Conservation (phyloP, 2,329 filamentous ascomycete species). For the Chaetomium sp. region DNA sequence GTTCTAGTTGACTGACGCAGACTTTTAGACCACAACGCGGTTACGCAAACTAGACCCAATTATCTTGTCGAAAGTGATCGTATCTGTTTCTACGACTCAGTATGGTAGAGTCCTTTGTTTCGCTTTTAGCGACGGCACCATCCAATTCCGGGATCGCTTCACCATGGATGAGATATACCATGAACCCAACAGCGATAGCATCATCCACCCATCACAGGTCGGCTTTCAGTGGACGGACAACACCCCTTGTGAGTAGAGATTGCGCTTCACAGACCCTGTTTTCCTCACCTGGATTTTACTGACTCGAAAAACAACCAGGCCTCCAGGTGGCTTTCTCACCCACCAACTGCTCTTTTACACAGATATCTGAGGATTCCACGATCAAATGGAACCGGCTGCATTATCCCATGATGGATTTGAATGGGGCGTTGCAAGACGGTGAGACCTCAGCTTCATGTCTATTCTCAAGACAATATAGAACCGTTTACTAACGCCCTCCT, state of each 20-base stretch:
- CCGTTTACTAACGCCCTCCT: neutral
- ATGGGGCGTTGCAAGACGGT: slow-evolving; percentile 45
- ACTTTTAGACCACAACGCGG: slow-evolving; percentile 27
- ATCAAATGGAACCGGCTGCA: slow-evolving; percentile 53
- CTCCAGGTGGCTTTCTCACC: slow-evolving; percentile 57
- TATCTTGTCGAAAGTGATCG: slow-evolving; percentile 60
- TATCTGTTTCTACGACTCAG: slow-evolving; percentile 62
- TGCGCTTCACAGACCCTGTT: neutral
- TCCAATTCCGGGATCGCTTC: slow-evolving; percentile 72
- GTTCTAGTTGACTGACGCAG: slow-evolving; percentile 3
- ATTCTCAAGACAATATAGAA: too few relatives aligned
- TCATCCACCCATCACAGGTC: slow-evolving; percentile 66
- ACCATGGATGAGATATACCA: slow-evolving; percentile 64
- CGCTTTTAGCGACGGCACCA: slow-evolving; percentile 69
- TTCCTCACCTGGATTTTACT: slow-evolving; percentile 12
- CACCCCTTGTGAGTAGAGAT: slow-evolving; percentile 50
- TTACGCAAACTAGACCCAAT: slow-evolving; percentile 64
- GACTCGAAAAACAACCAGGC: slow-evolving; percentile 31
- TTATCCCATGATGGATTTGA: slow-evolving; percentile 44
- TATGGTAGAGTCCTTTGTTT: slow-evolving; percentile 67
- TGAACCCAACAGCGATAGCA: slow-evolving; percentile 55
- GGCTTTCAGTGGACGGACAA: slow-evolving; percentile 67
- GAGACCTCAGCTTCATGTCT: slow-evolving; percentile 18
- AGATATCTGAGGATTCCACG: slow-evolving; percentile 52
- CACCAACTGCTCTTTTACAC: slow-evolving; percentile 51